Percentiles rank a stretch among this genome's conserved stretches.
Conservation (phyloP, 768 basidiomycete species). For the Boletus sensibilis region DNA sequence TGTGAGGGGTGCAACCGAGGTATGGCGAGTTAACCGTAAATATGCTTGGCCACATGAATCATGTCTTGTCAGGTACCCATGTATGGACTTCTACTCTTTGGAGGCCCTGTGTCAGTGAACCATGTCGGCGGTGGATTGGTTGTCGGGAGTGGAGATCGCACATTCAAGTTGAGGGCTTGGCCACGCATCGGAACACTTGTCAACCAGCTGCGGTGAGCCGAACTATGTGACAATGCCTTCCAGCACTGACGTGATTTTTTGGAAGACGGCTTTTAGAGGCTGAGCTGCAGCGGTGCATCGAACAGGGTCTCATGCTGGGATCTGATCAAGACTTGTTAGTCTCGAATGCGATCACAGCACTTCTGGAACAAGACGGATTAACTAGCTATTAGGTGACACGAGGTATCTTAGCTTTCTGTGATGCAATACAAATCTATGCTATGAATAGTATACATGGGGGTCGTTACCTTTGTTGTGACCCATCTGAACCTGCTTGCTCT, state of each 20-base stretch:
- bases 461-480: neutral
- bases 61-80: constrained; percentile 62
- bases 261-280: constrained; percentile 65
- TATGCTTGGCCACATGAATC: neutral
- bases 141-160: constrained; percentile 50
- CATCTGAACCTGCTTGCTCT: neutral
- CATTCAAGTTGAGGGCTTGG: constrained; percentile 71
- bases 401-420: neutral
- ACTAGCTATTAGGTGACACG: neutral
- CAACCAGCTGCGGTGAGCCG: constrained; percentile 72
- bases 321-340: constrained; percentile 54
- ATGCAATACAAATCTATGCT: constrained; percentile 19
- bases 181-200: constrained; percentile 90
- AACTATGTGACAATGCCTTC: neutral
- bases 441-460: constrained; percentile 5
- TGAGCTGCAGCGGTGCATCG: constrained; percentile 63
- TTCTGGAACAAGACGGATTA: constrained; percentile 40
- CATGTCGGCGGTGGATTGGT: constrained; percentile 78
- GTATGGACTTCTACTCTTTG: constrained; percentile 84
- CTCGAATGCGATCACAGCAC: constrained; percentile 42
- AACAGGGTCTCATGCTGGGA: constrained; percentile 52
- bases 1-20: constrained; percentile 85
- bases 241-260: neutral
- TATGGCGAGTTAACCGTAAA: constrained; percentile 31
- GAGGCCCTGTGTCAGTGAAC: constrained; percentile 74